Evolutionary conservation across 2,329 filamentous ascomycete genomes (phyloP), one percentile per base, ranked within the genome.

Genomic region (Plenodomus lindquistii): DNA sequence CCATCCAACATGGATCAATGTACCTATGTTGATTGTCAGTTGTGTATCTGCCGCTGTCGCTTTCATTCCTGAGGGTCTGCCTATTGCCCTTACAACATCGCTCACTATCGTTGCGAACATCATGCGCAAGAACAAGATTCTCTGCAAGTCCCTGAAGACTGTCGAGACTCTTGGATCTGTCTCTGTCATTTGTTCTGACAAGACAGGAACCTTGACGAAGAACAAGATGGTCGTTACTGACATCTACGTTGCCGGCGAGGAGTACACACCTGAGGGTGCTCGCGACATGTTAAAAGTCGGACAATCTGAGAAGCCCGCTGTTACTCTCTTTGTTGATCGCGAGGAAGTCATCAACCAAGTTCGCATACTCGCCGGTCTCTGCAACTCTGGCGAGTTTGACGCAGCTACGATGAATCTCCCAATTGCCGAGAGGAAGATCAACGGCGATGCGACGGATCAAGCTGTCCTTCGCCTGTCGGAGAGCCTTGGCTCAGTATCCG

Each of bases 81-180:
- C 69, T 0, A 69, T 72, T 16, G 69, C 69, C 11, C 55, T 72
- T 1, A 71, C 70, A 1, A 83, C 85, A 1, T 87, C 84, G 16
- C 76, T 92, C 55, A 91, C 88, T 0, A 91, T 92, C 50, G 86
- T 84, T 1, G 88, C 88, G 17, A 88, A 87, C 55, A 80, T 88
- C 59, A 91, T 92, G 88, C 80, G 80, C 54, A 85, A 86, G 72
- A 86, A 91, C 69, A 87, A 87, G 64, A 85, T 91, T 37, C 79
- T 91, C 8, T 91, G 87, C 82, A 91, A 91, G 73, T 89, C 85
- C 0, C 77, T 92, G 39, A 89, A 89, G 72, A 91, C 88, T 0
- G 87, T 90, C 0, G 88, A 91, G 71, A 91, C 87, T 0, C 78
- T 91, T 0, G 88, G 88, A 0, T 80, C 85, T 0, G 87, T 90